Evolutionary conservation across 2,329 filamentous ascomycete species (phyloP), one percentile per base, ranked within the genome.

Genomic region (Cladosporium sp.): DNA sequence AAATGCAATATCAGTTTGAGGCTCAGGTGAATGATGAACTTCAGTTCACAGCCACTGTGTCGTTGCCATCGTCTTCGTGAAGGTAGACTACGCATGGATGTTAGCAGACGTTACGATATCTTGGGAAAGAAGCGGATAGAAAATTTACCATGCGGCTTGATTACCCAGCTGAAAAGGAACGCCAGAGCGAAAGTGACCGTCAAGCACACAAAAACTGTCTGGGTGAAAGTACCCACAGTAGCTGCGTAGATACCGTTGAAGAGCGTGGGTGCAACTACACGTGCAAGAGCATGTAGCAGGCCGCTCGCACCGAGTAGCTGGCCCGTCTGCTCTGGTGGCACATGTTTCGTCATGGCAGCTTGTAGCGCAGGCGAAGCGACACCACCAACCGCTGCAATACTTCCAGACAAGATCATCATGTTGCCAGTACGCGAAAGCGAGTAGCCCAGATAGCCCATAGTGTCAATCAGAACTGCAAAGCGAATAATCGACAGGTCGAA

Each of bases 231-330:
- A 24, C 85, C 87, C 1, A 97, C 92, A 0, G 95, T 98, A 2
- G 85, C 82, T 15, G 90, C 90, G 76, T 96, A 99, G 11, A 98
- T 87, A 5, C 91, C 86, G 74, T 95, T 96, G 79, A 97, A 96
- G 1, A 94, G 75, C 0, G 92, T 85, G 0, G 95, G 95, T 0
- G 90, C 89, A 14, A 96, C 76, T 2, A 98, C 88, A 68, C 93
- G 84, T 3, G 91, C 87, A 41, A 97, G 79, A 0, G 92, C 91
- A 78, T 98, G 94, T 66, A 98, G 79, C 68, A 98, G 82, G 0
- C 94, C 95, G 18, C 90, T 90, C 1, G 93, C 93, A 26, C 95
- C 95, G 0, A 99, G 85, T n/a, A 98, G 82, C 76, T 95, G 89
- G 0, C 95, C 95, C 0, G 95, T 90, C 57, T 87, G 86, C 69